Conservation (phyloP, 352 stramenopile species). For the Phytophthora citricola region DNA sequence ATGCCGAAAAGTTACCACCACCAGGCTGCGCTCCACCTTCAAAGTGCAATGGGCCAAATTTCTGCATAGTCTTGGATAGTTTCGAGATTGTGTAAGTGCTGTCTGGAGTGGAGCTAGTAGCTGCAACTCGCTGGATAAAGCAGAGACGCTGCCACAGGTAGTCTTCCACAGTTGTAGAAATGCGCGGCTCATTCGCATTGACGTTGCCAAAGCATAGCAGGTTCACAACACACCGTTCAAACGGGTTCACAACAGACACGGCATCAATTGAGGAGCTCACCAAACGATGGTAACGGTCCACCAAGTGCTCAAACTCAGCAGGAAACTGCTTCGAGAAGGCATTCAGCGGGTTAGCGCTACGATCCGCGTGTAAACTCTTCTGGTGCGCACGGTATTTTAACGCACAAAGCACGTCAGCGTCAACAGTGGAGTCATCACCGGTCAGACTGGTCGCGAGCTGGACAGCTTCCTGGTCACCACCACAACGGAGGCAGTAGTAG, state of each 20-base stretch:
- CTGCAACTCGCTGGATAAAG: constrained; percentile 68
- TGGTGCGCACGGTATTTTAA: constrained; percentile 71
- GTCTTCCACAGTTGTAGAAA: constrained; percentile 85
- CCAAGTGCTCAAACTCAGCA: constrained; percentile 61
- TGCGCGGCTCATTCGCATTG: constrained; percentile 76
- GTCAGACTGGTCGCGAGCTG: constrained; percentile 56
- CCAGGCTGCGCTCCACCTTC: constrained; percentile 50
- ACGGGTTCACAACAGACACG: constrained; percentile 74
- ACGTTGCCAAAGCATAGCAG: constrained; percentile 80
- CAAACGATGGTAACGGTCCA: constrained; percentile 75
- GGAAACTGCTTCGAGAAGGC: constrained; percentile 79
- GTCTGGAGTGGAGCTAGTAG: constrained; percentile 47
- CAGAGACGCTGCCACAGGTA: constrained; percentile 88
- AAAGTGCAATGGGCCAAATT: constrained; percentile 78
- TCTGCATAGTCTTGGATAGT: constrained; percentile 77
- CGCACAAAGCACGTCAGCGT: constrained; percentile 62
- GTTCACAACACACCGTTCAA: constrained; percentile 85
- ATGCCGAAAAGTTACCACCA: constrained; percentile 55
- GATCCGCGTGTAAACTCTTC: constrained; percentile 53
- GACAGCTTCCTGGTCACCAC: constrained; percentile 73
- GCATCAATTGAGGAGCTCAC: constrained; percentile 77
- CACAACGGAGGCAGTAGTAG: constrained; percentile 85
- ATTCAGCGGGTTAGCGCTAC: constrained; percentile 42
- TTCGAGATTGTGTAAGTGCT: constrained; percentile 69
- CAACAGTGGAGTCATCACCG: constrained; percentile 53